Evolutionary conservation across 1,284 basidiomycete genomes (phyloP), one percentile per base, ranked within the genome.

Genomic region (Trichosporon sp.): DNA sequence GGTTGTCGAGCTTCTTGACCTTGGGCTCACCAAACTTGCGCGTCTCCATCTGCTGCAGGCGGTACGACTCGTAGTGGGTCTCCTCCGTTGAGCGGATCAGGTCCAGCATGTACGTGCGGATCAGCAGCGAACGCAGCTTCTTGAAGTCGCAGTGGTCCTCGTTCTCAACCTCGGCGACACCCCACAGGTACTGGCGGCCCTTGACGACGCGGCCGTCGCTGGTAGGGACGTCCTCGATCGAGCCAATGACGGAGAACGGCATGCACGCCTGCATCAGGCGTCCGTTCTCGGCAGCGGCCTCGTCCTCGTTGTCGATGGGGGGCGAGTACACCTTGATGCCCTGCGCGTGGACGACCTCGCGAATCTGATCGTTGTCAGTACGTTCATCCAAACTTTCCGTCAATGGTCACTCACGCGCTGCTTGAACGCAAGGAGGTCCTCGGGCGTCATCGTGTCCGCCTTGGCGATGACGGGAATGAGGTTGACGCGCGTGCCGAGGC

Each of bases 131-230:
- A 72, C 97, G 92, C 67, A 99, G 87, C 85, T 98, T 98, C 85
- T 93, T 93, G 88, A 99, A 99, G 85, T 99, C 97, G 82, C 97
- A 99, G 86, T 99, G 65, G 31, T 72, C 62, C 56, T 65, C 47
- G 65, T 66, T 84, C 85, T 68, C 68, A 91, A 92, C 92, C 86
- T 99, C 96, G 27, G 96, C 96, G 32, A 98, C 94, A 86, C 97
- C 97, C 97, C 97, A 99, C n/a, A 97, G 89, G 83, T 99, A 99
- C 83, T 98, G 93, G 78, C 97, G 91, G 58, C 97, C 96, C 84
- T 98, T 98, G 81, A 99, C 96, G 35, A 89, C 85, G 69, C 95
- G 90, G 12, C 97, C 97, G 81, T 99, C 96, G 44, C 86, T 83
- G 2, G 95, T 97, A 75, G 88, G 88, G 27, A 99, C 96, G 77